Base-by-base conservation (phyloP, 2,329 filamentous ascomycete species). In the Fusarium subglutinans region DNA sequence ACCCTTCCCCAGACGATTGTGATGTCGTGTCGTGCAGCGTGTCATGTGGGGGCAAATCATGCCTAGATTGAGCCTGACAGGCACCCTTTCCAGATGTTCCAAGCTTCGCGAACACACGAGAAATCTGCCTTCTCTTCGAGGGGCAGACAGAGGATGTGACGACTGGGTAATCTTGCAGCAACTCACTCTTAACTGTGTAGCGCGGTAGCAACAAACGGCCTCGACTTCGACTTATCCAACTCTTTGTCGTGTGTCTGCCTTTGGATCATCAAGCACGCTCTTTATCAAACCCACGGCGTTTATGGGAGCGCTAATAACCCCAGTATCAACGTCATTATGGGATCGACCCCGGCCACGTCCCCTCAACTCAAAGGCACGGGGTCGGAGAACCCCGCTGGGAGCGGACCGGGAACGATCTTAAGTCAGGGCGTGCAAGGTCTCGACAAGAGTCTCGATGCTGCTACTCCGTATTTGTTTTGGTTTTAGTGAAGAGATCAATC, bases 11-110 rank as follows among this genome's bases (percentile, higher is more conserved):
- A 68, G 72, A 64, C 40, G 56, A 68, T 62, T 58, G 57, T 67
- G 57, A 69, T 69, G 68, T 68, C 53, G 70, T 44, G 47, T 33
- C 37, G 48, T 66, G 47, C 45, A 54, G 70, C 51, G 70, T 67
- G 74, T 78, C 76, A 78, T 72, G 75, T 76, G 76, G 76, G 69
- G 74, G 74, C 33, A 59, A 66, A 66, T 67, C 70, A 53, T 63
- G 43, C 41, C 63, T 67, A 28, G 54, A 71, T 59, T 57, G 33
- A 75, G 60, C 41, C 38, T 66, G 65, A 70, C 69, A 69, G 63
- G 60, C 70, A 58, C 63, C 69, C 68, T 59, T 72, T 47, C 53
- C 22, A 54, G 40, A 48, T 51, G 24, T 69, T 69, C 56, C 54
- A 75, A 66, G 33, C 72, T 66, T 64, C 55, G 54, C 53, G 57